These are phyloP conservation scores for Wickerhamiella brachini DNA, from an alignment of 805 yeast species.

Conservation along the genomic window DNA sequence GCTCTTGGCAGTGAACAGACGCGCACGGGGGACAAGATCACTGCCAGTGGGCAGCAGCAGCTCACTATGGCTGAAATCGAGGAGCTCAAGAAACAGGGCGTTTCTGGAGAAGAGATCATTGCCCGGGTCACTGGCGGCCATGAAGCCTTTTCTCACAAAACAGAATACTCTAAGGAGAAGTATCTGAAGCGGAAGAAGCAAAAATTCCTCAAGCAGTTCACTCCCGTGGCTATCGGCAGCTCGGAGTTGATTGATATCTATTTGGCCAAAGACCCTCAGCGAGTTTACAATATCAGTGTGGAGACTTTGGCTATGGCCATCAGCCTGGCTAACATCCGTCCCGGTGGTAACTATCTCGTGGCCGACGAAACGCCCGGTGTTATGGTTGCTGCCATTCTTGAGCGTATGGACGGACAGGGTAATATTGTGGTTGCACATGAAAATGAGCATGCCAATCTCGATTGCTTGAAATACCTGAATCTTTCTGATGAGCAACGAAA, in stretches of 20 bases:
- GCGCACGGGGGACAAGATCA: slow-evolving; percentile 54
- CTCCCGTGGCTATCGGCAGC: slow-evolving; percentile 61
- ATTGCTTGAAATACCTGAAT: slow-evolving; percentile 54
- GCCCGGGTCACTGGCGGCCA: slow-evolving; percentile 73
- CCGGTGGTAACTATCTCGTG: slow-evolving; percentile 80
- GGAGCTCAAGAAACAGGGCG: slow-evolving; percentile 56
- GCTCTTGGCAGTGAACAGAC: slow-evolving; percentile 35
- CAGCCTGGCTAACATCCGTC: slow-evolving; percentile 66
- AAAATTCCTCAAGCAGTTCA: slow-evolving; percentile 76
- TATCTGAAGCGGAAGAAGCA: slow-evolving; percentile 83
- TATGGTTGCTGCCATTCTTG: slow-evolving; percentile 72
- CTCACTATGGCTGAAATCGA: slow-evolving; percentile 74
- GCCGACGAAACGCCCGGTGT: slow-evolving; percentile 93
- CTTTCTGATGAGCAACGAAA: slow-evolving; percentile 35
- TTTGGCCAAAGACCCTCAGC: slow-evolving; percentile 59
- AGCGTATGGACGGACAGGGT: slow-evolving; percentile 69
- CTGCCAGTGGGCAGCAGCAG: slow-evolving; percentile 56
- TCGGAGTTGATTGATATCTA: slow-evolving; percentile 60
- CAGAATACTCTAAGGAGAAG: slow-evolving; percentile 80
- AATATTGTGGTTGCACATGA: slow-evolving; percentile 69
- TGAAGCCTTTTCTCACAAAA: slow-evolving; percentile 75
- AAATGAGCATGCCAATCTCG: slow-evolving; percentile 80
- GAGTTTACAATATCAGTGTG: slow-evolving; percentile 67
- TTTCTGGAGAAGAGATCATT: slow-evolving; percentile 67
- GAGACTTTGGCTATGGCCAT: slow-evolving; percentile 71